Evolutionary conservation across 2,329 filamentous ascomycete species (phyloP), one percentile per base, ranked within the genome.

Genomic region (Arthrobotrys musiformis): DNA sequence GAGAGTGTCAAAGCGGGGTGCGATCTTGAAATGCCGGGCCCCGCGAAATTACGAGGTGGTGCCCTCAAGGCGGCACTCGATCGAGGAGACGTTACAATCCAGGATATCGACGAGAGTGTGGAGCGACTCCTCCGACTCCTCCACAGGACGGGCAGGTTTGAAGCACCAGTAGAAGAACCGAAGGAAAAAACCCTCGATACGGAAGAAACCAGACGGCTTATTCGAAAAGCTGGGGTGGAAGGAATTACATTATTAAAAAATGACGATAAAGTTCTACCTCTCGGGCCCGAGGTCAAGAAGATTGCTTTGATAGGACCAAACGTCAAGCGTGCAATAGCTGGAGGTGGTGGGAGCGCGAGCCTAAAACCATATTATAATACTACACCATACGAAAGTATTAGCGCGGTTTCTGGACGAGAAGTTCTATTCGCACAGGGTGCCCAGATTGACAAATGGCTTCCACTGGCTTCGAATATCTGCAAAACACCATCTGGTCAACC

Each of bases 231-330:
- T 13, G 90, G 89, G 0, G 86, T 86, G 1, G 88, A 91, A 81
- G 89, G 90, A 24, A 89, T 90, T 37, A 86, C 89, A 1, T 84
- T 90, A 7, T 84, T 90, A 0, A 88, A 90, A 82, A 89, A 90
- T 80, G 86, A 88, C 67, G 83, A 88, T 42, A 82, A 84, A 11
- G 81, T 84, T 1, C 83, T 89, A 6, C 88, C 88, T 0, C 79
- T 89, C 0, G 58, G 19, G 22, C 62, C 79, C 15, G 72, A 73
- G 46, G 86, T 86, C 78, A 91, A 90, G 81, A 85, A 87, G 4
- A 86, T 93, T 69, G 90, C 90, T 2, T 89, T 93, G 11, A 91
- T 93, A 79, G 91, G 91, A 0, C 91, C 91, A 1, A 93, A 93
- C 88, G 91, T 89, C 0, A 90, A 90, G 81, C 85, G 89, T 67